phyloP scores from a whole-genome alignment of 495 filamentous ascomycete species.

The Penicillium nucicola region DNA sequence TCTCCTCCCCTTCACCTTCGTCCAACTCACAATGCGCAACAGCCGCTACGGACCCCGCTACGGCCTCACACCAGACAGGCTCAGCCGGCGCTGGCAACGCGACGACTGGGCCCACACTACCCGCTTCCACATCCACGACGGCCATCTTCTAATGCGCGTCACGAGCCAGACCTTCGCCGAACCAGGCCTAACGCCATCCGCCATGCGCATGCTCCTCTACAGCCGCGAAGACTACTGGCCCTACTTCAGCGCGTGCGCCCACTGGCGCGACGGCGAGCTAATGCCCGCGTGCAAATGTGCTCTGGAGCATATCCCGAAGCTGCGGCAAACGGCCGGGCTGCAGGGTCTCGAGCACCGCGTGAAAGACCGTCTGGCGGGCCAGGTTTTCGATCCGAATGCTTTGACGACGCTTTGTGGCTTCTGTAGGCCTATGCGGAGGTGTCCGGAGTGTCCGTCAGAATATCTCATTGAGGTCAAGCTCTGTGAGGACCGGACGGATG shows the following conservation, averaged over 20 bases:
- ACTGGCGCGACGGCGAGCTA: conserved; percentile 58
- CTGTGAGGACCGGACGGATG: conserved; percentile 41
- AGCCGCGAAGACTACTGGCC: conserved; percentile 57
- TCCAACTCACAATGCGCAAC: conserved; percentile 49
- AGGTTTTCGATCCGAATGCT: conserved; percentile 39
- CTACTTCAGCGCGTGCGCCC: conserved; percentile 56
- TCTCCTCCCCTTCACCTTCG: conserved; percentile 50
- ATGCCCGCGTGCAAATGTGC: conserved; percentile 58
- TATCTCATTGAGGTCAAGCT: conserved; percentile 57
- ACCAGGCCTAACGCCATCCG: conserved; percentile 38
- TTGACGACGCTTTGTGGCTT: conserved; percentile 48
- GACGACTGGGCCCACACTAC: conserved; percentile 48
- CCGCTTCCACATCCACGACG: conserved; percentile 48
- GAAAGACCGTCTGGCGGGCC: conserved; percentile 32
- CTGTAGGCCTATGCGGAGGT: conserved; percentile 55
- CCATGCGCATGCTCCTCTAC: conserved; percentile 51
- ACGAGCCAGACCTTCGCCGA: conserved; percentile 43
- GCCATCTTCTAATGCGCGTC: conserved; percentile 53
- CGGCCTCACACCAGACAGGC: conserved; percentile 39
- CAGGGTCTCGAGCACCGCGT: conserved; percentile 39
- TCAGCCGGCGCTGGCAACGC: conserved; percentile 49
- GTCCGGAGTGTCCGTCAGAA: conserved; percentile 58
- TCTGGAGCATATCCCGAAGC: conserved; percentile 49
- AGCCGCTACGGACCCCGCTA: conserved; percentile 37
- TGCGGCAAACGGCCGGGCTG: conserved; percentile 34